Percentiles rank a stretch among this genome's conserved stretches.
These are phyloP conservation scores for Thelephora ganbajun DNA, from an alignment of 768 basidiomycete genomes.

Conservation along the genomic window DNA sequence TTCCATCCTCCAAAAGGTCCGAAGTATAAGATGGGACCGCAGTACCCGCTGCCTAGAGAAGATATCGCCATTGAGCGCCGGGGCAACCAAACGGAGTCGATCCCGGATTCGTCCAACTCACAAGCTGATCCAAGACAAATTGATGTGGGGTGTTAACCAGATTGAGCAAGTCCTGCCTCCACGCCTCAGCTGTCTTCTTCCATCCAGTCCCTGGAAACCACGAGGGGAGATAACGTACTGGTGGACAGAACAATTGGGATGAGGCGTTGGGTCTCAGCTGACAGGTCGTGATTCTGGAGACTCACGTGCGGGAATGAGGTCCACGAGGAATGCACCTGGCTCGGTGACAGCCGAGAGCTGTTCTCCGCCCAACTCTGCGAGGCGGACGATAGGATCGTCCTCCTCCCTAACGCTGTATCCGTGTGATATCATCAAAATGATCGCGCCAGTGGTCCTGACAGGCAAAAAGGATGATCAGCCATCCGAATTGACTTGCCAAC, in stretches of 20 bases:
- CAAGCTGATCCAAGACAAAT: conserved; percentile 19
- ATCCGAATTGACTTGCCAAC: not conserved
- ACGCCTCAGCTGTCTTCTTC: conserved; percentile 12
- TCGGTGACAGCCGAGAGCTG: conserved; percentile 13
- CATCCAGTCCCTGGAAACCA: conserved; percentile 29
- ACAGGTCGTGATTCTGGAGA: no score
- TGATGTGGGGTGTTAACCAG: conserved; percentile 20
- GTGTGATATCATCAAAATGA: conserved; percentile 16
- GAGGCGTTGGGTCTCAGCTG: no score
- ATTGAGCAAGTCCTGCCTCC: conserved; percentile 9
- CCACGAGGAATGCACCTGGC: conserved; percentile 18
- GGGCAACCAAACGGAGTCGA: conserved; percentile 1
- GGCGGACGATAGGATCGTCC: conserved; percentile 23
- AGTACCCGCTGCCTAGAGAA: conserved; percentile 38
- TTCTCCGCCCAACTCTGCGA: conserved; percentile 18
- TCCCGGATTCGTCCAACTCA: conserved; percentile 8
- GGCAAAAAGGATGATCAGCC: not conserved
- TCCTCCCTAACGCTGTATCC: conserved; percentile 15
- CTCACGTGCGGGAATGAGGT: conserved; percentile 17
- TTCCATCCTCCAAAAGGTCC: conserved; percentile 22
- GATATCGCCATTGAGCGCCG: not conserved
- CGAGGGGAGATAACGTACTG: conserved; percentile 22
- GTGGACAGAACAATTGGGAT: not conserved
- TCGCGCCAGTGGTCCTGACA: conserved; percentile 13
- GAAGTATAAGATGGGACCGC: conserved; percentile 45